phyloP scores from a whole-genome alignment of 1,284 basidiomycete species.

The Ustilago vetiveriae region DNA sequence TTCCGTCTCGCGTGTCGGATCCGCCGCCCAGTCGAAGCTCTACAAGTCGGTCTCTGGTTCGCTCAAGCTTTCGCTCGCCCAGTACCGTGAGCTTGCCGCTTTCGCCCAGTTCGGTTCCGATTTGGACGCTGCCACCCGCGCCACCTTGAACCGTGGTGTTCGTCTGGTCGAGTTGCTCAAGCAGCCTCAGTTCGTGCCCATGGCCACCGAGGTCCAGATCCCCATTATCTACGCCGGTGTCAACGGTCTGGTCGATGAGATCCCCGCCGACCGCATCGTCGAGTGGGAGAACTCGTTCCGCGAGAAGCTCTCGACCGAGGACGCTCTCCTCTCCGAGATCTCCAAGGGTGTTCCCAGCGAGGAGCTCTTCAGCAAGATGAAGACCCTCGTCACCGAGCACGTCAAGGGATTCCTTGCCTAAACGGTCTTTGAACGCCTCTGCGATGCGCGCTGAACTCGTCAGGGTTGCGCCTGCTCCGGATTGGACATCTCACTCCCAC shows the following conservation, averaged over 20 bases:
- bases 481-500: background rate
- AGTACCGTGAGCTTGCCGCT: conserved; percentile 99
- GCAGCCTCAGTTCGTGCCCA: conserved; percentile 86
- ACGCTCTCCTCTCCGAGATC: conserved; percentile 73
- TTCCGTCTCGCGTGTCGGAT: conserved; percentile 99
- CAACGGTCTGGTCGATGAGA: conserved; percentile 77
- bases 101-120: conserved; percentile 99
- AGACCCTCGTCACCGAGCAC: conserved; percentile 56
- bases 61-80: conserved; percentile 98
- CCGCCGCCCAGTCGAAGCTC: conserved; percentile 92
- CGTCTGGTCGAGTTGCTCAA: conserved; percentile 98
- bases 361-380: conserved; percentile 84
- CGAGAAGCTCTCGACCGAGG: conserved; percentile 71
- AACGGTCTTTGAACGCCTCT: conserved; percentile 6
- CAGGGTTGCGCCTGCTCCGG: background rate
- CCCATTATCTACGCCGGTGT: conserved; percentile 99
- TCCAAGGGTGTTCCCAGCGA: conserved; percentile 82
- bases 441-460: background rate
- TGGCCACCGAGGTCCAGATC: conserved; percentile 90
- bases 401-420: conserved; percentile 62
- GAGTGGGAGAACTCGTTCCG: conserved; percentile 93
- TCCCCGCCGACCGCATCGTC: conserved; percentile 93
- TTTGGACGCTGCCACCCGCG: conserved; percentile 92
- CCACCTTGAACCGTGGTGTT: conserved; percentile 89
- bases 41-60: conserved; percentile 98